These are phyloP conservation scores for Vigna mungo DNA, from an alignment of 306 rosid genomes.

Conservation along the genomic window DNA sequence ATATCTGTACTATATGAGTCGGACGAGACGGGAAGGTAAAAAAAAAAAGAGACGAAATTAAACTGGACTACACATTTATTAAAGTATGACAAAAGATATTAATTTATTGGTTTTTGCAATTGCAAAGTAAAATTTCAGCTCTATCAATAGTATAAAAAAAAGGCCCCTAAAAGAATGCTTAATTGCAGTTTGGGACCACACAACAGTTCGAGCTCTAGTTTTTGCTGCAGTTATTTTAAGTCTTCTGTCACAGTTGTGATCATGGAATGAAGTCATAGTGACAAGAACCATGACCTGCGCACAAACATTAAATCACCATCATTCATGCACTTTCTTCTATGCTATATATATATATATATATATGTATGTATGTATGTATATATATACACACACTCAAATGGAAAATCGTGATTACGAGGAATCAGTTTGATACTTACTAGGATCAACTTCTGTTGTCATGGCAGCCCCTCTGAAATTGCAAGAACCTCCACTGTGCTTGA, in stretches of 20 bases:
- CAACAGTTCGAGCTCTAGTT: not conserved
- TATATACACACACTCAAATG: not conserved
- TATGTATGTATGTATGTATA: no score
- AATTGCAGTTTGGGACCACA: not conserved
- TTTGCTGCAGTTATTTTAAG: constrained; percentile 15
- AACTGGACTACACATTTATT: no score
- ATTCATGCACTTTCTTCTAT: not conserved
- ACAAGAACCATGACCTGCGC: constrained; percentile 71
- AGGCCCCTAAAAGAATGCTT: not conserved
- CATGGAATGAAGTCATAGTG: constrained; percentile 61
- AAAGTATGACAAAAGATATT: no score
- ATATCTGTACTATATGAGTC: no score
- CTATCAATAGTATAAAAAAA: not conserved
- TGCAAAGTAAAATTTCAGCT: no score
- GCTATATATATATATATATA: no score
- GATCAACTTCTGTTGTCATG: constrained; percentile 76
- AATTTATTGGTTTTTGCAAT: no score
- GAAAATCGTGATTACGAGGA: not conserved
- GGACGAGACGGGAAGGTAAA: no score
- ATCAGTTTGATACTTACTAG: constrained; percentile 59
- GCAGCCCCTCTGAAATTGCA: constrained; percentile 80
- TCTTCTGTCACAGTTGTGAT: constrained; percentile 29
- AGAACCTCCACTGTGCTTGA: constrained; percentile 71
- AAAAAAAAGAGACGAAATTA: no score
- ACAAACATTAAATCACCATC: constrained; percentile 2